Evolutionary conservation across 345 rosid genomes (phyloP), one percentile per base, ranked within the genome.

Genomic region (Pseudoturritis turrita): DNA sequence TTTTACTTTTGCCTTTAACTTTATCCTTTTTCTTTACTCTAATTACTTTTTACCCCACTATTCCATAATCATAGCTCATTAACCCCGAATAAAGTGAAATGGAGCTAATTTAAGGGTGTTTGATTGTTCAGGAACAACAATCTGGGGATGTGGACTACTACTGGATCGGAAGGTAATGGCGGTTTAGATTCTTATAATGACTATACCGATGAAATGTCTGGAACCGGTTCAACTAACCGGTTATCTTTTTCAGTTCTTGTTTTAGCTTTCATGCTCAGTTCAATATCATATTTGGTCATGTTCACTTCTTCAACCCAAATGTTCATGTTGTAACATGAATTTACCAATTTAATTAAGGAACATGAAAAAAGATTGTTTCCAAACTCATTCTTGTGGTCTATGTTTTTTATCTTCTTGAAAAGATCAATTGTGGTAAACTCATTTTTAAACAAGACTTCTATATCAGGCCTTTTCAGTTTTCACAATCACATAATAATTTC

Each of bases 81-180:
- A 50, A 40, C 37, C 68, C 28, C 10, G 0, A 61, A 50, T 1
- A 29, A 62, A 39, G 52, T 76, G 46, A 63, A 70, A 39, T 56
- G 67, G 53, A 70, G 52, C 65, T 76, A 64, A 68, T 70, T 36
- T 35, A 14, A 21, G 47, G 40, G 39, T 58, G 23, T 71, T 47
- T 39, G 39, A 43, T 55, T 78, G 64, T 59, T 17, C 83, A 90
- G 97, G 87, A 81, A 87, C 82, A 93, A 93, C 82, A 82, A 83
- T 72, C 71, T 90, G 29, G 98, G 92, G 51, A 87, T 80, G 89
- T 92, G 96, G 96, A 84, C 76, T 77, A 77, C 74, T 26, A 84
- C 88, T 13, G 88, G 89, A 55, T 82, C 81, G 11, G 76, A 79
- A 10, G 79, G 76, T 10, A 79, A 40, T 10, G 75, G 70, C 46